phyloP scores from a whole-genome alignment of 257 asterid genomes.

The Solanum verrucosum region DNA sequence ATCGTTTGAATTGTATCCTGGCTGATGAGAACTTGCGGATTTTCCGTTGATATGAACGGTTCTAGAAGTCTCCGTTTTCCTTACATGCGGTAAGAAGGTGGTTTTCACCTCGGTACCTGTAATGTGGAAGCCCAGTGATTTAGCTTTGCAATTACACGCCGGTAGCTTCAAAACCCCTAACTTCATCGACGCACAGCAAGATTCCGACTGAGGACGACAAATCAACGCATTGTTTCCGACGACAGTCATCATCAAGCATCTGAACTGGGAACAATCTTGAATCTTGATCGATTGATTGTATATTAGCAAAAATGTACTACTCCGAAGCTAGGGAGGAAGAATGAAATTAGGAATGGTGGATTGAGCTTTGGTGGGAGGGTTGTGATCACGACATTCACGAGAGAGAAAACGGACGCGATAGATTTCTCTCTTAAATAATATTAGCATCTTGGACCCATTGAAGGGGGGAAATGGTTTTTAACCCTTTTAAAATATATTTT shows the following conservation, averaged over 20 bases:
- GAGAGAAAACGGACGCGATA: neutral
- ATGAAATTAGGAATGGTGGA: neutral
- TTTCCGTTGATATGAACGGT: slow-evolving; percentile 25
- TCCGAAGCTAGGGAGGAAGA: neutral
- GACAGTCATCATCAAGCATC: slow-evolving; percentile 30
- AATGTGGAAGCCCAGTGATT: slow-evolving; percentile 10
- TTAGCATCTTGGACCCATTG: neutral
- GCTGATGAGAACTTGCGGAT: slow-evolving; percentile 8
- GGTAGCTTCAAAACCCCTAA: slow-evolving; percentile 22
- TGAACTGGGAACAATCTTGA: neutral
- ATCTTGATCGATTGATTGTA: neutral
- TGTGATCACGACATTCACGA: neutral
- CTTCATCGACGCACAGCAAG: slow-evolving; percentile 12
- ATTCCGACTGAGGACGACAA: slow-evolving; percentile 10
- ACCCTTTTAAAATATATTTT: neutral
- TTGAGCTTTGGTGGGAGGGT: too few species aligned
- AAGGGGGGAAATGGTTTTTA: neutral
- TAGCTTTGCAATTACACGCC: slow-evolving; percentile 3
- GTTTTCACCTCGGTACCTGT: slow-evolving; percentile 24
- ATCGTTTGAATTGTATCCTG: slow-evolving; percentile 18
- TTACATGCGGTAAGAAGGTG: slow-evolving; percentile 37
- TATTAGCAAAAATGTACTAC: neutral
- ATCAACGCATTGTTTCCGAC: slow-evolving; percentile 12
- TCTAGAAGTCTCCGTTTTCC: slow-evolving; percentile 55
- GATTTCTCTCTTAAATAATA: neutral